These are phyloP conservation scores for Teratosphaeria gauchensis DNA, from an alignment of 2,329 filamentous ascomycete species.

Conservation along the genomic window DNA sequence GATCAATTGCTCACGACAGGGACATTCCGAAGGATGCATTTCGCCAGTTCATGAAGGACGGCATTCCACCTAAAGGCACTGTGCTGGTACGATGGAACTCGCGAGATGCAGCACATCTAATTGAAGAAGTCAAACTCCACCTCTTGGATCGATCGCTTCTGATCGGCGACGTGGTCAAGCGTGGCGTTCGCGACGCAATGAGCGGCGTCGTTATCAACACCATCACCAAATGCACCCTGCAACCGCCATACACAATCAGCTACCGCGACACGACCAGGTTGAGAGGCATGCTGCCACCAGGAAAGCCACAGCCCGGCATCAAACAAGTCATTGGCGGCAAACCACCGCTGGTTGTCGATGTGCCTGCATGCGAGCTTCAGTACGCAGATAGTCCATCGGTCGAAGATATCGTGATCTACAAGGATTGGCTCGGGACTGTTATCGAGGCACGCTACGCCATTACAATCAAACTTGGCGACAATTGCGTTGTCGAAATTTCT, in stretches of 20 bases:
- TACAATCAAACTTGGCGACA: conserved; percentile 42
- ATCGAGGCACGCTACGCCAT: conserved; percentile 41
- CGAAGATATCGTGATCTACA: conserved; percentile 45
- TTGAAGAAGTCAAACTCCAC: conserved; percentile 34
- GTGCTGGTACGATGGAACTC: conserved; percentile 42
- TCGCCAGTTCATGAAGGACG: conserved; percentile 31
- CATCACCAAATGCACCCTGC: conserved; percentile 36
- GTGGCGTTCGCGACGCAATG: conserved; percentile 36
- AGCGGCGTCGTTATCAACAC: conserved; percentile 47
- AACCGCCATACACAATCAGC: conserved; percentile 20
- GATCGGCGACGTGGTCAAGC: conserved; percentile 48
- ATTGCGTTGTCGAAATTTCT: conserved; percentile 44
- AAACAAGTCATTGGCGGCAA: conserved; percentile 6
- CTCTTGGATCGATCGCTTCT: conserved; percentile 46
- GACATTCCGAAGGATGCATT: conserved; percentile 25
- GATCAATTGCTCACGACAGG: conserved; percentile 26
- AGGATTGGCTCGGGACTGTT: conserved; percentile 48
- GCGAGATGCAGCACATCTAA: conserved; percentile 32
- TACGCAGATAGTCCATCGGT: conserved; percentile 30
- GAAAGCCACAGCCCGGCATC: conserved; percentile 3
- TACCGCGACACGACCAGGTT: conserved; percentile 10
- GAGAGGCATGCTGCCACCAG: conserved; percentile 16
- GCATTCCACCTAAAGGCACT: conserved; percentile 42
- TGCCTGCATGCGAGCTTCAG: conserved; percentile 23
- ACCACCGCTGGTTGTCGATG: conserved; percentile 13